Conservation (phyloP, 1,284 basidiomycete species). For the Ganoderma sinense region DNA sequence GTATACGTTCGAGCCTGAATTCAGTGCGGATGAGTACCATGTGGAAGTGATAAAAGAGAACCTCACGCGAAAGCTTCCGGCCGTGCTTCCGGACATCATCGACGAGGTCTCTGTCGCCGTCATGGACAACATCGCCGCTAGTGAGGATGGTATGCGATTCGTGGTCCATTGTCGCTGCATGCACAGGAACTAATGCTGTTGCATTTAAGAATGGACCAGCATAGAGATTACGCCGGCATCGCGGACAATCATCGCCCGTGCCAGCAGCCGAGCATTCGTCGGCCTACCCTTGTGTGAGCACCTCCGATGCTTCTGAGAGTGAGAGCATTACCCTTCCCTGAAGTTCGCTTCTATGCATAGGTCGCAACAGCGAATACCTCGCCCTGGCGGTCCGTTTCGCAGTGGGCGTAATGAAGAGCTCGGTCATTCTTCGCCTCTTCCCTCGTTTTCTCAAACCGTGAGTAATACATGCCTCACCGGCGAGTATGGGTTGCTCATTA, state of each 20-base stretch:
- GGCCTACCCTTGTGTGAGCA: slow-evolving; percentile 47
- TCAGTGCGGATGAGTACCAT: slow-evolving; percentile 36
- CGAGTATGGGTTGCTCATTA: neutral
- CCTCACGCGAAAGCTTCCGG: slow-evolving; percentile 32
- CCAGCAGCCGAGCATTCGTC: slow-evolving; percentile 55
- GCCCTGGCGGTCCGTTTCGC: slow-evolving; percentile 19
- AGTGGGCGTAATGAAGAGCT: slow-evolving; percentile 15
- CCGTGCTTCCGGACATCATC: slow-evolving; percentile 32
- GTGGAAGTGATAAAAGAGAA: slow-evolving; percentile 33
- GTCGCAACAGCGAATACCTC: slow-evolving; percentile 25
- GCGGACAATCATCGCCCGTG: slow-evolving; percentile 18
- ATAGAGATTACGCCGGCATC: slow-evolving; percentile 6
- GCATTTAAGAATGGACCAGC: slow-evolving; percentile 12
- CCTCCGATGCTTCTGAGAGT: neutral
- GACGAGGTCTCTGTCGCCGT: slow-evolving; percentile 37
- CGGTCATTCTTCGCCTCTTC: slow-evolving; percentile 15
- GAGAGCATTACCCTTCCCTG: neutral
- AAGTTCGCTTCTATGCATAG: neutral
- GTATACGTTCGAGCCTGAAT: slow-evolving; percentile 31
- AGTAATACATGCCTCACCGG: neutral
- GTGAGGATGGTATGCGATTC: slow-evolving; percentile 6
- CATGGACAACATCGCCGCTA: slow-evolving; percentile 25
- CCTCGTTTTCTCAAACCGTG: slow-evolving; percentile 9
- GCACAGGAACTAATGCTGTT: neutral
- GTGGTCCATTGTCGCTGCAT: too few relatives aligned